Evolutionary conservation across 2,329 filamentous ascomycete species (phyloP), one percentile per base, ranked within the genome.

Genomic region (Meredithiella fracta): DNA sequence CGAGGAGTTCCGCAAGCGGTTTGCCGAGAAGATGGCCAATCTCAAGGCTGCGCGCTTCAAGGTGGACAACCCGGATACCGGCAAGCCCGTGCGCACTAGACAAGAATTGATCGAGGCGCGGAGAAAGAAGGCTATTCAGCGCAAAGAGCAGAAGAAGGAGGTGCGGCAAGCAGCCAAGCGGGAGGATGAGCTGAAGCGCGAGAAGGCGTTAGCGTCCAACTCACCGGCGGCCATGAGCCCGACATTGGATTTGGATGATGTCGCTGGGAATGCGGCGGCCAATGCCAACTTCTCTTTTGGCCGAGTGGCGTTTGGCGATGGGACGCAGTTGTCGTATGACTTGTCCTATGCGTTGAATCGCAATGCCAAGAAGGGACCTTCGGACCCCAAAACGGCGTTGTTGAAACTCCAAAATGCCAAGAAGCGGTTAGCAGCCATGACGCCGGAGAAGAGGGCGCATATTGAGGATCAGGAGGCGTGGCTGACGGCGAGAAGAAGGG

Each of bases 391-490:
- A 65, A 87, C 87, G 1, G 88, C 90, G 5, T 79, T 98, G n/a
- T 77, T 85, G 63, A 86, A 86, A 54, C 81, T 87, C 1, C 83
- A 96, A 69, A 86, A 87, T 64, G 91, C 95, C 69, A 85, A 90
- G 70, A 81, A 83, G 63, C 83, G 89, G 26, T 72, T 97, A 29
- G 77, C 82, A 47, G 77, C 73, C 26, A 78, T 95, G 64, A 85
- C 91, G 63, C 79, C 83, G 1, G 78, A 80, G 61, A 94, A 95
- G 71, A 84, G 85, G 56, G 82, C 82, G 60, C 86, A 94, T 59
- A 83, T 97, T 47, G 82, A 89, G 59, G 87, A 96, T 69, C 97
- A 97, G 73, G 91, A 98, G 64, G 74, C 83, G 58, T 98, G 92
- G 92, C 74, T 96, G 58, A 91, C 86, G 51, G 92, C 92, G 1